These are phyloP conservation scores for Gnomoniopsis smithogilvyi DNA, from an alignment of 2,329 filamentous ascomycete species.

Conservation along the genomic window DNA sequence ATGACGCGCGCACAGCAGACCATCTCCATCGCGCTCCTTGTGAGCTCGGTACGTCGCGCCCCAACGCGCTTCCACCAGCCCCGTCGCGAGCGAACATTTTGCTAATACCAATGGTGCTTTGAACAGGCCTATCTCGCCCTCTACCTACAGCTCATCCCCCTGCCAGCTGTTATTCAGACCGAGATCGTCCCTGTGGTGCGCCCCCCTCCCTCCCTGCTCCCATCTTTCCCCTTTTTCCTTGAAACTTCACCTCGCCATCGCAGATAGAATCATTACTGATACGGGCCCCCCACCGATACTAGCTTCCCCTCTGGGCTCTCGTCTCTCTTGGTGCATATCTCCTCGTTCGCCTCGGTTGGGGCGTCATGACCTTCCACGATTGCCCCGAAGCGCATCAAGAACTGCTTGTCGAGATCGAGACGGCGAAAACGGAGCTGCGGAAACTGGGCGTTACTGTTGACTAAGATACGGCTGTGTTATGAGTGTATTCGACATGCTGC, in stretches of 20 bases:
- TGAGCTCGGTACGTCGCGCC: constrained; percentile 70
- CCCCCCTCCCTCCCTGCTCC: constrained; percentile 20
- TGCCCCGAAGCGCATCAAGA: constrained; percentile 88
- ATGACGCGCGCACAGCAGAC: constrained; percentile 97
- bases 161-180: constrained; percentile 73
- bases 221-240: not conserved
- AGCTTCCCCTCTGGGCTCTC: constrained; percentile 87
- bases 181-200: constrained; percentile 88
- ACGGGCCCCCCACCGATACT: not conserved
- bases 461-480: constrained; percentile 33
- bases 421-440: constrained; percentile 71
- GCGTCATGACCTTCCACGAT: constrained; percentile 95
- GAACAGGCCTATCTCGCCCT: constrained; percentile 83
- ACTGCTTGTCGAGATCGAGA: constrained; percentile 78
- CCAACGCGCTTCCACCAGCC: not conserved
- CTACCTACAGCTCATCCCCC: constrained; percentile 77
- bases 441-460: constrained; percentile 76
- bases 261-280: not conserved
- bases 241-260: not conserved
- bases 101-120: not conserved
- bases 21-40: constrained; percentile 80
- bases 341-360: constrained; percentile 85
- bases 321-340: constrained; percentile 91
- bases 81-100: not conserved
- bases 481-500: not conserved